A percentile compares a stretch with the other conserved stretches of the same genome.
These are phyloP conservation scores for Phellopilus nigrolimitatus DNA, from an alignment of 1,284 basidiomycete genomes.

Conservation along the genomic window DNA sequence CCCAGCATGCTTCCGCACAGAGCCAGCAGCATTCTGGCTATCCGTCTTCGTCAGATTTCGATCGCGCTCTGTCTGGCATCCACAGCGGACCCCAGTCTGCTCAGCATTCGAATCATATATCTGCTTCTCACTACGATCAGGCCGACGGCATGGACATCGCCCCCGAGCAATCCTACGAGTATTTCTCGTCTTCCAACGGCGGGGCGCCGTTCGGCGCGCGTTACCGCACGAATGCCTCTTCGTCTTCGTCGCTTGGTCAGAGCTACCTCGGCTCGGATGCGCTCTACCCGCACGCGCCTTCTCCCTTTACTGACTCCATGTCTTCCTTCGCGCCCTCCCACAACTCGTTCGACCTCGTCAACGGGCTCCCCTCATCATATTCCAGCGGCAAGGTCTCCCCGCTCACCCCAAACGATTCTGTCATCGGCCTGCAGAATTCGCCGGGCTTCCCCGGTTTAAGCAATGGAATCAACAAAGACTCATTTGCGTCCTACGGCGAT, in stretches of 20 bases:
- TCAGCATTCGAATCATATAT: conserved; percentile 33
- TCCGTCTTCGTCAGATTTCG: conserved; percentile 36
- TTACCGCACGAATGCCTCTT: conserved; percentile 63
- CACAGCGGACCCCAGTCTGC: conserved; percentile 26
- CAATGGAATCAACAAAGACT: conserved; percentile 47
- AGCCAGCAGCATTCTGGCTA: conserved; percentile 27
- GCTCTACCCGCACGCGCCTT: conserved; percentile 50
- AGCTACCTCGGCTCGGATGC: conserved; percentile 50
- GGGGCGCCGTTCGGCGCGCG: conserved; percentile 46
- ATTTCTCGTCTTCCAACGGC: conserved; percentile 46
- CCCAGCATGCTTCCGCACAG: conserved; percentile 36
- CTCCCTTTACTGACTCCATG: conserved; percentile 53
- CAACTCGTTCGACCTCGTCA: conserved; percentile 60
- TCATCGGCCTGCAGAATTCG: conserved; percentile 47
- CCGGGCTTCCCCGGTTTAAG: conserved; percentile 44
- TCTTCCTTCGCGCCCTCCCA: conserved; percentile 47
- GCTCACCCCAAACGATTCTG: conserved; percentile 61
- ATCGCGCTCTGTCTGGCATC: conserved; percentile 41
- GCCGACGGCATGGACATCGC: conserved; percentile 39
- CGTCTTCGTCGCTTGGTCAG: conserved; percentile 55
- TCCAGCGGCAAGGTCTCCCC: conserved; percentile 71
- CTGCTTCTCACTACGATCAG: conserved; percentile 37
- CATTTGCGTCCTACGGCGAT: conserved; percentile 28
- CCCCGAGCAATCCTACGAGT: conserved; percentile 52
- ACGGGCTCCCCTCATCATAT: conserved; percentile 54